Evolutionary conservation across 2,329 filamentous ascomycete species (phyloP).

Genomic region (Penicillium sp.): DNA sequence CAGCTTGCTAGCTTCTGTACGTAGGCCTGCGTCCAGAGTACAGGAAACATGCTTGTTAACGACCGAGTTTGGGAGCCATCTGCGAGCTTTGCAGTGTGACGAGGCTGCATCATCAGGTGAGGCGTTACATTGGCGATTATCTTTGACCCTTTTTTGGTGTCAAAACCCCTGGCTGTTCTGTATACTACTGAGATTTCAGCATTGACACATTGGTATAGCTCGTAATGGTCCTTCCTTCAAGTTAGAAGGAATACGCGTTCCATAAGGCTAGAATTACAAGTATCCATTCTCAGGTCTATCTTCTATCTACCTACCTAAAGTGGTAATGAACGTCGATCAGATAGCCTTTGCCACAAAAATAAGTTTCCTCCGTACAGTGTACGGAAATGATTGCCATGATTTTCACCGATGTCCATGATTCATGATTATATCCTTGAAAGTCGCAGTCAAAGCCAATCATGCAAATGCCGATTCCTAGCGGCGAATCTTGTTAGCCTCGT

Average conservation of each 20-base stretch:
- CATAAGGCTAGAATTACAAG: background rate
- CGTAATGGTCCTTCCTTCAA: background rate
- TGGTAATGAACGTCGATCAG: conserved; percentile 13
- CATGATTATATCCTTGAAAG: conserved; percentile 3
- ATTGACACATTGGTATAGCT: too few relatives aligned
- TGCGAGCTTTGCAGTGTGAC: conserved; percentile 16
- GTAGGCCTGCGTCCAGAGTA: background rate
- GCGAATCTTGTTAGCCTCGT: conserved; percentile 12
- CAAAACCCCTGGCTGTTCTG: background rate
- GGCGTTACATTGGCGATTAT: conserved; percentile 11
- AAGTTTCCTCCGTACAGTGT: background rate
- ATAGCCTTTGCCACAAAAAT: background rate
- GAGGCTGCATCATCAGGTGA: conserved; percentile 22
- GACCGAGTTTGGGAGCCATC: background rate
- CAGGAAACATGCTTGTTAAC: background rate
- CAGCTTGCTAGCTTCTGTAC: background rate
- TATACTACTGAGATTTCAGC: background rate
- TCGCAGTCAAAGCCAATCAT: conserved; percentile 15
- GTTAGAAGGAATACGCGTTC: too few relatives aligned
- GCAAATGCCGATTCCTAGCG: background rate
- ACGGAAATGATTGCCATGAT: background rate
- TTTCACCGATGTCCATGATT: background rate
- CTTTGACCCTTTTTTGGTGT: background rate
- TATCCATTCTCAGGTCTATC: background rate
- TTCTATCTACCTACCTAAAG: background rate